Percentiles rank a stretch among this genome's conserved stretches.
phyloP scores from a whole-genome alignment of 345 rosid species.

The Eucalyptus tenuipes region DNA sequence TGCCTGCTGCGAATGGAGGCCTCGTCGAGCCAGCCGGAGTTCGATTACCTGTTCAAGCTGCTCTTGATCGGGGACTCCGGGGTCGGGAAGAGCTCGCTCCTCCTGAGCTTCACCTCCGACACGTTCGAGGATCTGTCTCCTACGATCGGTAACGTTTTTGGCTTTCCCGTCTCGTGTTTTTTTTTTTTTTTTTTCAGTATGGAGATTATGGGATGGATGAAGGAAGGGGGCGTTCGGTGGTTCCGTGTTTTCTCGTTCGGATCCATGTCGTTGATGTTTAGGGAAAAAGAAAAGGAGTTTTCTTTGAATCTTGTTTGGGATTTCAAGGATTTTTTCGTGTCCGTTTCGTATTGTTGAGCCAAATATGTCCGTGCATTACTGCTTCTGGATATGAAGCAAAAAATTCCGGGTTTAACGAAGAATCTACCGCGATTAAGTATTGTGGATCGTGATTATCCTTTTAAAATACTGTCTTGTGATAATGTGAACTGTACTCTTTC shows the following conservation, averaged over 20 bases:
- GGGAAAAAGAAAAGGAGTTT: not conserved
- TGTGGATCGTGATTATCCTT: not conserved
- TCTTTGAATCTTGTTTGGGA: not conserved
- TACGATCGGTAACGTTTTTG: conserved; percentile 35
- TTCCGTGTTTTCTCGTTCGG: not conserved
- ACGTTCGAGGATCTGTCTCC: conserved; percentile 71
- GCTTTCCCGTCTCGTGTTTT: not conserved
- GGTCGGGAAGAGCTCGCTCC: conserved; percentile 72
- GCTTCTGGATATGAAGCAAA: not conserved
- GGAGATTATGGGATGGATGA: not conserved
- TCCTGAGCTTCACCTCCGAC: conserved; percentile 65
- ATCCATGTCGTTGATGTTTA: not conserved
- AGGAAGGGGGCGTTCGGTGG: not conserved
- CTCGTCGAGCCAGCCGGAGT: conserved; percentile 51
- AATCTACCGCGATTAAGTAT: not conserved
- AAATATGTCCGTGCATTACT: not conserved
- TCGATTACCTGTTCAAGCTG: conserved; percentile 68
- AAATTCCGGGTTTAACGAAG: not conserved
- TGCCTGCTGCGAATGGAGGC: conserved; percentile 25
- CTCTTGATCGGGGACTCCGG: conserved; percentile 76
- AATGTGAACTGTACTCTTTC: not conserved
- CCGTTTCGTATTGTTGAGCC: not conserved
- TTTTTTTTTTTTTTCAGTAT: not conserved
- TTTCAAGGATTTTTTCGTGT: not conserved
- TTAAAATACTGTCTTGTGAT: not conserved